Percentiles rank a stretch among this genome's conserved stretches.
These are phyloP conservation scores for peach (Prunus persica) DNA, from an alignment of 306 rosid genomes.

Conservation along the genomic window DNA sequence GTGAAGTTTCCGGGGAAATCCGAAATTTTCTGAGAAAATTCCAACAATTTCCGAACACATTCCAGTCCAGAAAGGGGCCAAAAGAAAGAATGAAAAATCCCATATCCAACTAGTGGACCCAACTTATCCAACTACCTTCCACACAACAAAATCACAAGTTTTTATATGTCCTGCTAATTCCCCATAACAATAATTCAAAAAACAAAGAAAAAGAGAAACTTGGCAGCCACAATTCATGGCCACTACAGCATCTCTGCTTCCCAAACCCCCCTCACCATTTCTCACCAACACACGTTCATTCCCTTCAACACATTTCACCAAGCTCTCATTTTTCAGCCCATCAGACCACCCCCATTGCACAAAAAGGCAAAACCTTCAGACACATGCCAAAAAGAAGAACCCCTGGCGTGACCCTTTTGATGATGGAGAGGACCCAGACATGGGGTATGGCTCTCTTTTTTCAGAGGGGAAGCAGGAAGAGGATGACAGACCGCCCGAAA, in stretches of 20 bases:
- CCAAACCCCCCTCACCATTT: constrained; percentile 57
- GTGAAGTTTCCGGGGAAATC: no score
- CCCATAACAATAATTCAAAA: not conserved
- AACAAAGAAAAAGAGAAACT: not conserved
- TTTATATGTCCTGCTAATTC: not conserved
- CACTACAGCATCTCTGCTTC: constrained; percentile 45
- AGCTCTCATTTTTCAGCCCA: constrained; percentile 38
- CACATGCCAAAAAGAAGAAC: constrained; percentile 55
- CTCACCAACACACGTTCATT: constrained; percentile 52
- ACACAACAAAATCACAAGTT: constrained; percentile 38
- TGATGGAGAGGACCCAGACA: constrained; percentile 68
- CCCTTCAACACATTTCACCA: constrained; percentile 32
- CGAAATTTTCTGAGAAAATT: not conserved
- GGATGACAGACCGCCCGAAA: constrained; percentile 71
- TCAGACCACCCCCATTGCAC: constrained; percentile 22
- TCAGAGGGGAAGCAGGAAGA: constrained; percentile 81
- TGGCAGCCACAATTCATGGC: constrained; percentile 39
- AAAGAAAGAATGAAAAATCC: not conserved
- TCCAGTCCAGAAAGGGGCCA: not conserved
- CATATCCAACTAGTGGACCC: constrained; percentile 24
- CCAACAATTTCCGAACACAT: not conserved
- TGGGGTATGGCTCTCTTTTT: constrained; percentile 69
- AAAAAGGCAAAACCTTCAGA: constrained; percentile 26
- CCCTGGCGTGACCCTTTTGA: constrained; percentile 84
- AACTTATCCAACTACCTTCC: constrained; percentile 85